phyloP scores from a whole-genome alignment of 495 filamentous ascomycete genomes.

The Trichoderma orchidacearum region DNA sequence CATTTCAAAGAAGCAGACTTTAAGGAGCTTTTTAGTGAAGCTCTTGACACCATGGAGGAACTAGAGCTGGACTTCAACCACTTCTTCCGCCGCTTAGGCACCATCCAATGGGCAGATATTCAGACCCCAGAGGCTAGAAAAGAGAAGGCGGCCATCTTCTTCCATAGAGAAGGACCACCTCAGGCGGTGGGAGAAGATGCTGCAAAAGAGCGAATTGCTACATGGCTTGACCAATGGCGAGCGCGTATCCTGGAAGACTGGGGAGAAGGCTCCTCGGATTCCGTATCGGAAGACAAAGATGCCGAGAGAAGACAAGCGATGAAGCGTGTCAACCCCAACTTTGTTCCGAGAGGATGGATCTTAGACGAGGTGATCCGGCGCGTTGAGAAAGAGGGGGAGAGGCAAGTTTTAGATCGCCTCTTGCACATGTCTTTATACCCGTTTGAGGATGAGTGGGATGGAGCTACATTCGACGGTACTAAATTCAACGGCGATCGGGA shows the following conservation, averaged over 20 bases:
- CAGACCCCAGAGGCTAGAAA: conserved; percentile 44
- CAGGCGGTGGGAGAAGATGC: conserved; percentile 42
- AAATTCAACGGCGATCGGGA: conserved; percentile 39
- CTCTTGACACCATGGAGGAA: conserved; percentile 70
- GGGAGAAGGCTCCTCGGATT: conserved; percentile 24
- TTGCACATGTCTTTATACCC: conserved; percentile 73
- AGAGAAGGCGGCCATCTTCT: conserved; percentile 50
- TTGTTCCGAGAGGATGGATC: conserved; percentile 79
- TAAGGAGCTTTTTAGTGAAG: conserved; percentile 56
- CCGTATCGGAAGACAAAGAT: conserved; percentile 22
- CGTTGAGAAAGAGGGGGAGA: conserved; percentile 73
- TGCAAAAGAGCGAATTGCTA: conserved; percentile 48
- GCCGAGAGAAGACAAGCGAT: conserved; percentile 52
- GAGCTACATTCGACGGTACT: conserved; percentile 20
- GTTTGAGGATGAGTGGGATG: conserved; percentile 68
- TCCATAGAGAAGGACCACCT: conserved; percentile 50
- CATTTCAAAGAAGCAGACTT: conserved; percentile 57
- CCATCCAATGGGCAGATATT: conserved; percentile 40
- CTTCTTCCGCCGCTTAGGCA: conserved; percentile 67
- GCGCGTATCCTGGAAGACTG: conserved; percentile 57
- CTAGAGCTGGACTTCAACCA: conserved; percentile 82
- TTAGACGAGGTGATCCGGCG: conserved; percentile 82
- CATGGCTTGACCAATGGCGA: conserved; percentile 67
- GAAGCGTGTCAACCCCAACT: conserved; percentile 82
- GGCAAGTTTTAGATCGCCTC: conserved; percentile 57